Percentiles rank a stretch among this genome's conserved stretches.
Conservation (phyloP, 164 flowering plant genomes). For the Chloranthus sessilifolius region DNA sequence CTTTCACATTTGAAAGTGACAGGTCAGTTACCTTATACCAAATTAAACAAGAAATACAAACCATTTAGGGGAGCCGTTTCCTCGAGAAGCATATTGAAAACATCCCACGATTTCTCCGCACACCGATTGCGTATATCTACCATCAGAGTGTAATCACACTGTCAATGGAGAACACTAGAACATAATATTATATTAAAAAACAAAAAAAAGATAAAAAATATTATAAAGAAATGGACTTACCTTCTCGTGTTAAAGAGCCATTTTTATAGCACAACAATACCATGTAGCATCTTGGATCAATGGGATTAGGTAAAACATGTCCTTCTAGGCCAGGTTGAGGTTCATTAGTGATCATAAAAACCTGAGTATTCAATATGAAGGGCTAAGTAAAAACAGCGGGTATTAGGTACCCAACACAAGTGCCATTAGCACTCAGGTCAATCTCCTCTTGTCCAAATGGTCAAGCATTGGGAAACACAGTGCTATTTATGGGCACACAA, state of each 20-base stretch:
- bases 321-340: conserved; percentile 75
- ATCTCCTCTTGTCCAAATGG: too few relatives aligned
- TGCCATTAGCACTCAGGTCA: too few relatives aligned
- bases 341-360: conserved; percentile 69
- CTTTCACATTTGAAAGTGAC: too few relatives aligned
- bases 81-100: conserved; percentile 55
- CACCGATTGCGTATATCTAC: conserved; percentile 69
- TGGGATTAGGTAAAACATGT: conserved; percentile 88
- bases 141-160: conserved; percentile 12
- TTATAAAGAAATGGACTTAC: too few relatives aligned
- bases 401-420: too few relatives aligned
- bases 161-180: conserved; percentile 13
- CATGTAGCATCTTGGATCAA: conserved; percentile 68
- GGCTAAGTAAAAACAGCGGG: too few relatives aligned
- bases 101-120: conserved; percentile 85
- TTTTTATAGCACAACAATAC: conserved; percentile 85
- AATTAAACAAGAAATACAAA: conserved; percentile 18
- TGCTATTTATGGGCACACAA: too few relatives aligned
- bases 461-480: too few relatives aligned
- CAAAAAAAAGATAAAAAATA: too few relatives aligned
- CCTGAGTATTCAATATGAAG: too few relatives aligned
- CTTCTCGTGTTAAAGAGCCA: conserved; percentile 91
- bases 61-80: conserved; percentile 85
- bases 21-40: too few relatives aligned
- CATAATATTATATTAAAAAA: neutral